Evolutionary conservation across 2,329 filamentous ascomycete genomes (phyloP), one percentile per base, ranked within the genome.

Genomic region (Colletotrichum lini): DNA sequence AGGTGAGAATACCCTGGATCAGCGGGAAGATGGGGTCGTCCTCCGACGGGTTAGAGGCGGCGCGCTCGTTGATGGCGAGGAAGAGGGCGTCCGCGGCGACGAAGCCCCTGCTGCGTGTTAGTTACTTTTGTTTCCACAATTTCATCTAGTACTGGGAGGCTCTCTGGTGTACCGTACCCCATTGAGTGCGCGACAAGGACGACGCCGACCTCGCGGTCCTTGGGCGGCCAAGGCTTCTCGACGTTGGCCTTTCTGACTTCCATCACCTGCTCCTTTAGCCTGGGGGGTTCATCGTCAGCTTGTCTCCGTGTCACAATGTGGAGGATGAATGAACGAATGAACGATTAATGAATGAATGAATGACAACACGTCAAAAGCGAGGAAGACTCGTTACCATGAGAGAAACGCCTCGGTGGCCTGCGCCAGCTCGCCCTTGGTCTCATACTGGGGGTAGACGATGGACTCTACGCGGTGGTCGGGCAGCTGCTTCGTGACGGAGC

Each of bases 101-200:
- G 74, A 97, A 96, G 47, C 95, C 95, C 52, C 86, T 88, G 61
- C 3, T n/a, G 23, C 5, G 1, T 45, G 72, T 76, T n/a, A 76
- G 72, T n/a, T 23, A 2, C 3, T n/a, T n/a, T n/a, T n/a, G n/a
- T n/a, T n/a, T 23, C 23, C 23, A 23, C 3, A 2, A 23, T 23
- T 23, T 23, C 23, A 23, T 23, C 23, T 23, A 23, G 23, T 3
- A 23, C 23, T 23, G 23, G 23, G 23, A 23, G 23, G 23, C 15
- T 26, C 44, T 30, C 9, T 1, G 38, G 16, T 8, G 15, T 3
- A 1, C 0, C 6, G 26, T 76, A 87, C 86, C 92, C 92, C 92
- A 91, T 97, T 3, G 93, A 95, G 80, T 98, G 95, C 1, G 94
- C 94, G 35, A 96, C 86, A 1, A 97, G 85, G 49, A 97, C 85